Evolutionary conservation across 2,329 filamentous ascomycete species (phyloP), one percentile per base, ranked within the genome.

Genomic region (Clonostachys solani): DNA sequence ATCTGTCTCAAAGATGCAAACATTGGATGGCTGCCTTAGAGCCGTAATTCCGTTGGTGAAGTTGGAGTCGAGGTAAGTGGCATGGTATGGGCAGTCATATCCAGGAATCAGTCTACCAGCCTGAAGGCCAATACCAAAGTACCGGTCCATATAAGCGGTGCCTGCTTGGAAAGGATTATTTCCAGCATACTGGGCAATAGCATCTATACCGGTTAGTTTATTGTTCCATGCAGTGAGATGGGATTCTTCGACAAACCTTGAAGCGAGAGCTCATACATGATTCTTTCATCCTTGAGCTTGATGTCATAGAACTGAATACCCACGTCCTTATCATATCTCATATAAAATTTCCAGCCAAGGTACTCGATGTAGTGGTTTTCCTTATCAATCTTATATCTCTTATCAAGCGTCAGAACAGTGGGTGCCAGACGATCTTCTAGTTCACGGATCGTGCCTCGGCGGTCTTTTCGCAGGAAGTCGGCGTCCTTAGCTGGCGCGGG

Each of bases 1-100:
- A 15, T 73, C 72, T 45, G 65, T 69, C 56, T 82, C 78, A 49
- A 81, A 81, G 29, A 81, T 49, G 53, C 80, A 84, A 40, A 84
- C 71, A 49, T 69, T 72, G 58, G 75, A 67, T 10, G 63, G 59
- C 49, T 77, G 72, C 2, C 64, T 70, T 49, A 66, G 61, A 2
- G 67, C 70, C 3, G 63, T 69, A 48, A 70, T 69, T 5, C 56
- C 57, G 5, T 65, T 63, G 49, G 71, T 73, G 49, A 71, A 74
- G 4, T 64, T 63, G 3, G 63, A 60, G 54, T 77, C 72, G 35
- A 77, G 62, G 49, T 72, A 78, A 0, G 70, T 73, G 2, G 74
- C 65, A 47, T 74, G 71, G 2, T 65, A 52, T 0, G 76, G 75
- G 52, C 75, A 80, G 54, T 80, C 75, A 48, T 69, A 77, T 5